Evolutionary conservation across 495 filamentous ascomycete genomes (phyloP), one percentile per base, ranked within the genome.

Genomic region (Poronia punctata): DNA sequence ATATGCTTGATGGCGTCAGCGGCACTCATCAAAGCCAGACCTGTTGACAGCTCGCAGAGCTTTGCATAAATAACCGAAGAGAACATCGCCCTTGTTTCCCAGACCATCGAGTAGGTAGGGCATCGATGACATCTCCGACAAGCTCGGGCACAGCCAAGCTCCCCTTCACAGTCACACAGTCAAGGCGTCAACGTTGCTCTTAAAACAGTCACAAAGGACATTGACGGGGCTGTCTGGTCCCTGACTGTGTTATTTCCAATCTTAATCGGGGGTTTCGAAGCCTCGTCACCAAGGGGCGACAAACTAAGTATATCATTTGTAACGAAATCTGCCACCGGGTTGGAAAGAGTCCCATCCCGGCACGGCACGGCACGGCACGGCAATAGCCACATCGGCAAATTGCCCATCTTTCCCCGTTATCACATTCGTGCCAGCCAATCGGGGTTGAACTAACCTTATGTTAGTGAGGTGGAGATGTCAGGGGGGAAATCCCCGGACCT

Each of bases 161-260:
- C 19, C 17, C 37, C 8, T 18, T 40, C 6, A 40, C 37, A 11
- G 9, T 19, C 8, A 40, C 9, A 26, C 32, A 28, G 19, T 20
- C 27, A 12, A 40, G 23, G 27, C 32, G 19, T 20, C 27, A 12
- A 40, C 22, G 27, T 40, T 40, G 18, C 24, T 40, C 18, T 40
- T 40, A 20, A 40, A 40, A 11, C 32, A 28, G 37, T 31, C 16
- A 28, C 37, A 19, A 40, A 40, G n/a, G 37, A 40, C 37, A 40
- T 40, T 20, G 37, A 40, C 5, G 37, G 23, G 1, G 37, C 37
- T 23, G 34, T 38, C n/a, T 45, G 42, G 19, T 21, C 35, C 25
- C 32, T 33, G 11, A 15, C 18, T 23, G 26, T 4, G 26, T 36
- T 29, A n/a, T 11, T 22, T 14, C 25, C 34, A 16, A 24, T 38